Base-by-base conservation (phyloP, 495 filamentous ascomycete species). In the Trichocladium antarcticum region DNA sequence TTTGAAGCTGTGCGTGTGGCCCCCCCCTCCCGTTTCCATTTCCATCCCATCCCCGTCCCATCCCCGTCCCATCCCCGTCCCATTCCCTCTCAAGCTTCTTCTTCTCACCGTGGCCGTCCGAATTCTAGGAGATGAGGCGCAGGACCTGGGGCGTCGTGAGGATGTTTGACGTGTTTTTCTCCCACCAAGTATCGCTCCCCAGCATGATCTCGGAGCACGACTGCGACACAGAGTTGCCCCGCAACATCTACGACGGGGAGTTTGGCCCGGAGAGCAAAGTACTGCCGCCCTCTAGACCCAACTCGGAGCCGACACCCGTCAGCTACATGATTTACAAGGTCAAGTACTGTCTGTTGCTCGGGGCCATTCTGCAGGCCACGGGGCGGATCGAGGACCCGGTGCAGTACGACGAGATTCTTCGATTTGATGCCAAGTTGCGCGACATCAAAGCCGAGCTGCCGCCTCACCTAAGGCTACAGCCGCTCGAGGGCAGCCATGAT, bases 161-260 rank as follows among this genome's bases (percentile, higher is more conserved):
- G 37, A 79, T 84, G 56, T 74, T 80, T 41, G 92, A 99, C 61
- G 72, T 92, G 1, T 65, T 93, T 15, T 89, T 95, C 61, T 96
- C 93, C 1, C 93, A 90, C 54, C 90, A 94, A 66, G 63, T 75
- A 3, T 89, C 89, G 6, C 66, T 97, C 34, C 92, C 92, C n/a
- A 79, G 75, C 44, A 95, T 95, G 83, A 80, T 95, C 15, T 80
- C 87, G 46, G 69, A 78, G 14, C 73, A 81, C 9, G 87, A 95
- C 62, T 89, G 78, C 49, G 93, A 99, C 58, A 85, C 87, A 0
- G 79, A 85, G 46, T 65, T 95, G 29, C 92, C 92, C 14, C 76
- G 83, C 52, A 99, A 97, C 63, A 72, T 96, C 20, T 90, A 87
- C 60, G 92, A 99, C 59, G 90, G 96, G 55, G 93, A 97, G 57